Evolutionary conservation across 441 rosid species (phyloP).

Genomic region (Gossypium davidsonii): DNA sequence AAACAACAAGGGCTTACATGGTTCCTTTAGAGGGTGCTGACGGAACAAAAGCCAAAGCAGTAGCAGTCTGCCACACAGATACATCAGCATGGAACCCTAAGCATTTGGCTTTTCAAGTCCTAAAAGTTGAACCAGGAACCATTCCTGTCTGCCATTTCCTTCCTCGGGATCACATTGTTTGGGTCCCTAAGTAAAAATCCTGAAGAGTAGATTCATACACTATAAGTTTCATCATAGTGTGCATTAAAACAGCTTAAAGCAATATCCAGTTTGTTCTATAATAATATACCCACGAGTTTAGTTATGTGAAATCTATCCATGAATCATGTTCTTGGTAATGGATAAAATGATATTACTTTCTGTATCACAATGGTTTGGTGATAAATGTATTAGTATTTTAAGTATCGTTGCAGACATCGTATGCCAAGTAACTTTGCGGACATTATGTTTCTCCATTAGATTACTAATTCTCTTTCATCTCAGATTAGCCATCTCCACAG

Average conservation of each 20-base stretch:
- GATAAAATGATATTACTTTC: neutral
- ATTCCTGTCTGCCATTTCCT: constrained; percentile 83
- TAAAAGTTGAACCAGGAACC: constrained; percentile 71
- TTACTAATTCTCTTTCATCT: too few species aligned
- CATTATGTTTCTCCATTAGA: too few species aligned
- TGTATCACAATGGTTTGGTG: neutral
- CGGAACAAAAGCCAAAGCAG: constrained; percentile 55
- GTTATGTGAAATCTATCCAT: neutral
- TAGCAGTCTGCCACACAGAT: constrained; percentile 75
- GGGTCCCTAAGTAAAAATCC: constrained; percentile 48
- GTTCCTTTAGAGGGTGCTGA: constrained; percentile 54
- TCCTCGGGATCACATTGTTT: constrained; percentile 70
- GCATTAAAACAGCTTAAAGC: neutral
- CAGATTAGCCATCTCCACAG: too few species aligned
- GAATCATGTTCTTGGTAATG: neutral
- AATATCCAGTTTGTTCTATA: constrained; percentile 5
- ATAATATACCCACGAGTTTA: neutral
- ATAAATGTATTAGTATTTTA: neutral
- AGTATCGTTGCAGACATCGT: too few species aligned
- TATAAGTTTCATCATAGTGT: constrained; percentile 7
- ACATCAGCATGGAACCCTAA: constrained; percentile 90
- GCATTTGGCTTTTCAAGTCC: constrained; percentile 83
- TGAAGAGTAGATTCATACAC: neutral
- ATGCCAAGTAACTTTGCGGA: too few species aligned
- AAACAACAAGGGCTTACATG: constrained; percentile 39